Base-by-base conservation (phyloP, 495 filamentous ascomycete genomes). In the Podospora pseudocomata region DNA sequence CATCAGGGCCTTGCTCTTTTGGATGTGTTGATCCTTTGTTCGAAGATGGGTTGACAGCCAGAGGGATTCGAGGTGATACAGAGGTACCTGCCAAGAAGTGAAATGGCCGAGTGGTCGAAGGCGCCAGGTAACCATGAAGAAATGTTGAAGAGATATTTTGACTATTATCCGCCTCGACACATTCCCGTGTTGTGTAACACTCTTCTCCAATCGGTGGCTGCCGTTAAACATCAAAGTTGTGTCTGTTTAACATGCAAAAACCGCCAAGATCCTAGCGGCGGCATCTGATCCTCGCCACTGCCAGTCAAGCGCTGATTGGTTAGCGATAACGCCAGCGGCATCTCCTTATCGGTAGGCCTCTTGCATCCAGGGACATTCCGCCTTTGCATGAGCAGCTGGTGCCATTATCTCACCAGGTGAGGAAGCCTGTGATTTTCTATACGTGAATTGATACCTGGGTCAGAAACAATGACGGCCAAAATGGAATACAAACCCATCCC, bases 401-500 rank as follows among this genome's bases (percentile, higher is more conserved):
- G 39, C 9, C 9, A 13, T 49, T 16, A 6, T 16, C 39, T 16
- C 23, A 23, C 23, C 23, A 1, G 23, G 23, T 23, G 23, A 23
- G 23, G 23, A 23, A 23, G 23, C 23, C 23, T 23, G 23, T 23
- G 23, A 23, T 23, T 23, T 23, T 23, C 23, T 23, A 23, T 23
- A 13, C 39, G 11, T 49, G 39, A 18, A 9, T 13, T 54, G 30
- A 54, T 53, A 23, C 30, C 30, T 32, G 4, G 30, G n/a, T 26
- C 26, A 32, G 39, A 54, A n/a, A 65, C 4, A 49, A 26, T 49
- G 19, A 65, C 39, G 6, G 20, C 26, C 23, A 65, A 59, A 19
- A 79, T 79, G 74, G 76, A 78, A 49, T 76, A 76, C 69, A 76
- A 79, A 67, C 67, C 28, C 23, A 75, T 71, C 60, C 16, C 9